Base-by-base conservation (phyloP, 441 rosid genomes). In the Arabidopsis hybrid region DNA sequence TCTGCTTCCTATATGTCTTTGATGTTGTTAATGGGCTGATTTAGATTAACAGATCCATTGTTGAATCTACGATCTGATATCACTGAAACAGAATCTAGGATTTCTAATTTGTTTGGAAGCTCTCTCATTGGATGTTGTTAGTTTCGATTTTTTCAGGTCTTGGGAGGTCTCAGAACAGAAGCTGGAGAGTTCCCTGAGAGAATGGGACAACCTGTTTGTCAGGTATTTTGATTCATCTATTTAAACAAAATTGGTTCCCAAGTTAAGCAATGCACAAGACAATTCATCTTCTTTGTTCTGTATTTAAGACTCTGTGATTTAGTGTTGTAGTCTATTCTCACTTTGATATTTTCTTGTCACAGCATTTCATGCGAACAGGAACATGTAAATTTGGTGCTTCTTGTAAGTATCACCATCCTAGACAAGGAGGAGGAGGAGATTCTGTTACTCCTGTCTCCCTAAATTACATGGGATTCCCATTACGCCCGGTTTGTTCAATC, bases 361-460 rank as follows among this genome's bases (percentile, higher is more conserved):
- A 95, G 99, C 91, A 89, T 74, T 95, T 80, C 71, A 88, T 91
- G 91, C 75, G 91, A 78, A 92, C 92, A 1, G 97, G 99, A 59
- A 84, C 86, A 1, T 95, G 99, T 74, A 95, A 88, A 80, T 95
- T 88, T 61, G 97, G 99, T 69, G 83, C 88, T 67, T 89, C 97
- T 50, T 95, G 99, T 79, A 95, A 95, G 84, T 95, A 88, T 82
- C 85, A 92, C 80, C 99, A 95, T 78, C 97, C 99, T 4, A 89
- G 84, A 75, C 96, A 85, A 73, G 98, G 90, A 53, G 81, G 51
- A 42, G 65, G 50, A 60, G 62, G 43, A 58, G 51, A 31, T 59
- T 74, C 79, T 3, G 52, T 70, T 78, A 67, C 80, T 68, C 85
- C 88, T n/a, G 86, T 88, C 69, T 40, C 85, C 12, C 75, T 93